Evolutionary conservation across 306 rosid species (phyloP), one percentile per base, ranked within the genome.

Genomic region (Gastrolobium villosum): DNA sequence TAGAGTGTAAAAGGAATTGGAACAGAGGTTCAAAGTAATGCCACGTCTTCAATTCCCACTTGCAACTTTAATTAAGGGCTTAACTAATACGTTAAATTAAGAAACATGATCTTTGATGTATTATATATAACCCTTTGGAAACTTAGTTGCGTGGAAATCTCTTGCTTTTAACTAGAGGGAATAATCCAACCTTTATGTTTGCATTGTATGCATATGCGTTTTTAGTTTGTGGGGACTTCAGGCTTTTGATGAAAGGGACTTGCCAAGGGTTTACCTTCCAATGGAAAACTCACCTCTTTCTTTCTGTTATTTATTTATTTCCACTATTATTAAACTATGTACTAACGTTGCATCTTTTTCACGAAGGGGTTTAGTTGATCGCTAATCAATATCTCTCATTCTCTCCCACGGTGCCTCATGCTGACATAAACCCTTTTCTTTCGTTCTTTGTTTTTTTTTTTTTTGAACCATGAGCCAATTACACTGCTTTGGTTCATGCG

Each of bases 81-180:
- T 20, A 20, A 20, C 26, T 20, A 20, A 20, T 20, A 20, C 0
- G 26, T 20, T 20, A 20, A 20, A 20, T 20, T 20, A 1, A 20
- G 26, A 0, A 20, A 20, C 26, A 20, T 0, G 26, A 20, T 20
- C 26, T 20, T 20, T 20, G 26, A 20, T 20, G 26, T 20, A 20
- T 20, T 20, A 20, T 20, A 20, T 20, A 75, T 66, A 10, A 40
- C 52, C 65, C n/a, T 75, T 57, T 43, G 10, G 20, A 71, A 79
- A 79, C 79, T 54, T 75, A 54, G 89, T 85, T 75, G 87, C 65
- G 70, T 63, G 20, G 35, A 70, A 83, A 85, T 78, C 77, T n/a
- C n/a, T n/a, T n/a, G n/a, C n/a, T n/a, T n/a, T n/a, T n/a, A n/a
- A n/a, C n/a, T 85, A 20, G 26, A 20, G 26, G 26, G 26, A 20